A percentile compares a stretch with the other conserved stretches of the same genome.
These are phyloP conservation scores for Inosperma sp. DNA, from an alignment of 768 basidiomycete species.

Conservation along the genomic window DNA sequence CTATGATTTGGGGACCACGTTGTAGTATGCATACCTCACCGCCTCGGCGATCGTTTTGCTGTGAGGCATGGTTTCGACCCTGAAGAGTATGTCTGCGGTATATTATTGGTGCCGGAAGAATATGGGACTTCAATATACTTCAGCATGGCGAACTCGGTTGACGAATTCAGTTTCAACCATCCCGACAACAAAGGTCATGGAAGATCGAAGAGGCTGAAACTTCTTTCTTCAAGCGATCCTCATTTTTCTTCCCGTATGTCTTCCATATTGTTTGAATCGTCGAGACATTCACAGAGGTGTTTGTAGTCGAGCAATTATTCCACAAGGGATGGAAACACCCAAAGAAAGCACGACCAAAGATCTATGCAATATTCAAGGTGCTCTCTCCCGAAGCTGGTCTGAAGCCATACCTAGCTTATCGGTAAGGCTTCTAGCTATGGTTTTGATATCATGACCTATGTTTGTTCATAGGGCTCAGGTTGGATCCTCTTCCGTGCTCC, in stretches of 20 bases:
- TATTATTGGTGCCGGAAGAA: slow-evolving; percentile 12
- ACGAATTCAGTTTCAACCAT: slow-evolving; percentile 43
- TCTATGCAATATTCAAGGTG: slow-evolving; percentile 50
- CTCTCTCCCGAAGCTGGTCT: slow-evolving; percentile 42
- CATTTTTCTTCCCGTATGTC: neutral
- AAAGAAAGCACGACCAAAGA: slow-evolving; percentile 44
- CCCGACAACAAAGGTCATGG: slow-evolving; percentile 37
- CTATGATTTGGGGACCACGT: no score
- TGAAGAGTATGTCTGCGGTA: no score
- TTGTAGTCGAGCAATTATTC: slow-evolving; percentile 51
- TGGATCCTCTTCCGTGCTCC: slow-evolving; percentile 20
- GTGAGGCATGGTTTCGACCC: no score
- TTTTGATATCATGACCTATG: neutral
- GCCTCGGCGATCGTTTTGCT: no score
- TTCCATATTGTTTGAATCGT: no score
- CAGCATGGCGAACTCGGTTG: slow-evolving; percentile 26
- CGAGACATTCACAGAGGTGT: neutral
- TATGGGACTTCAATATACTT: slow-evolving; percentile 6
- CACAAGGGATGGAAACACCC: slow-evolving; percentile 53
- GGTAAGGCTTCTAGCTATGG: slow-evolving; percentile 28
- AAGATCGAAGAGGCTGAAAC: slow-evolving; percentile 40
- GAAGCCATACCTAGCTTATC: slow-evolving; percentile 42
- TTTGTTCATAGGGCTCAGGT: slow-evolving; percentile 28
- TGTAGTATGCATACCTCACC: no score
- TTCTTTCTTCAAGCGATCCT: slow-evolving; percentile 22